Conservation (phyloP, 805 yeast genomes). For the Candida bentonensis region DNA sequence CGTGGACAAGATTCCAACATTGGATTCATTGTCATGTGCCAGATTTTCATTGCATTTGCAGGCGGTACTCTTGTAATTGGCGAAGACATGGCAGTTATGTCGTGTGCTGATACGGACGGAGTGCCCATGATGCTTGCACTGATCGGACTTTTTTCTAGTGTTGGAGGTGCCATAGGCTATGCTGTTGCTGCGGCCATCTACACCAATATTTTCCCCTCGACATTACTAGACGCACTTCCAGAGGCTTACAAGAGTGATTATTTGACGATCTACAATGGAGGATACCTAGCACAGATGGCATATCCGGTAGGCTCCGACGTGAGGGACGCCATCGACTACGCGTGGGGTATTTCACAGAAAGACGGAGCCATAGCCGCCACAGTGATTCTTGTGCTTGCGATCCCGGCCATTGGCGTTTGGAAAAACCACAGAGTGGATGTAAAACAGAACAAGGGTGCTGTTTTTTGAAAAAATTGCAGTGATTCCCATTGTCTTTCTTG, state of each 20-base stretch:
- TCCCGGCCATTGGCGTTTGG: neutral
- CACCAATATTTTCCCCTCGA: conserved; percentile 26
- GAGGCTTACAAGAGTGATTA: conserved; percentile 7
- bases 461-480: too few relatives aligned
- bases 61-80: conserved; percentile 49
- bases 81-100: conserved; percentile 38
- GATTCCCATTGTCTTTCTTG: too few relatives aligned
- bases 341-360: neutral
- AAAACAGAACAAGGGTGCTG: neutral
- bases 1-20: conserved; percentile 33
- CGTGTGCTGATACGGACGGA: conserved; percentile 39
- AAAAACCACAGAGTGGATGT: neutral
- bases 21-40: conserved; percentile 45
- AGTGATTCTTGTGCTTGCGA: neutral
- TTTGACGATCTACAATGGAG: conserved; percentile 7
- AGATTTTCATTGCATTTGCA: conserved; percentile 46
- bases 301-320: neutral
- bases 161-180: conserved; percentile 47
- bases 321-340: neutral
- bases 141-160: conserved; percentile 34
- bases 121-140: conserved; percentile 42
- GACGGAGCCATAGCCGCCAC: neutral
- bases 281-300: neutral
- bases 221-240: conserved; percentile 18
- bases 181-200: conserved; percentile 50